Evolutionary conservation across 2,329 filamentous ascomycete genomes (phyloP), one percentile per base, ranked within the genome.

Genomic region (Phyllachora maydis): DNA sequence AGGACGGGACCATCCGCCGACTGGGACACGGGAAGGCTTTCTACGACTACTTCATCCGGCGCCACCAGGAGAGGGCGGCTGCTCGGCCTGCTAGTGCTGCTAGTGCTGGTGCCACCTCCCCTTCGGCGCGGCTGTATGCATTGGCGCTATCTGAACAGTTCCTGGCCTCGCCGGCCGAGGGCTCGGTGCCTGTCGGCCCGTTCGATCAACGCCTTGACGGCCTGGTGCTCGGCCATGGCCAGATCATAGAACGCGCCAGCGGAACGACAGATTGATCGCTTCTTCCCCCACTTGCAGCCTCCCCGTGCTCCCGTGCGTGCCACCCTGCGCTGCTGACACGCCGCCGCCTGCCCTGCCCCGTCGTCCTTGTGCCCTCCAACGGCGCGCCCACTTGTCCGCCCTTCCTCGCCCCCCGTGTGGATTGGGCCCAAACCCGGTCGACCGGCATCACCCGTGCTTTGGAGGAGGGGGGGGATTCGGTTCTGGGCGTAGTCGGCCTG

Each of bases 21-120:
- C 60, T 95, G 11, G 88, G 88, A 19, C 88, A 98, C 47, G 88
- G 88, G 27, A 91, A 81, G 47, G 88, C 88, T 16, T 98, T 91
- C 52, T 98, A 98, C 56, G 88, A 98, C 52, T 76, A 71, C 46
- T 98, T 92, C 47, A 52, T 98, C 41, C 66, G 73, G 39, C 67
- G 73, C 35, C 91, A 83, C 38, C 44, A 51, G 24, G 42, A 60
- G 44, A 59, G 46, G 45, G 29, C 38, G 14, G 43, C 42, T 23
- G 34, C 39, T 22, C 33, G 46, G 22, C n/a, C n/a, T n/a, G n/a
- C n/a, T n/a, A n/a, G n/a, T n/a, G n/a, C n/a, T n/a, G n/a, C n/a
- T n/a, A n/a, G n/a, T n/a, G n/a, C n/a, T n/a, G n/a, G n/a, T n/a
- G n/a, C n/a, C n/a, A n/a, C n/a, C n/a, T n/a, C n/a, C n/a, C n/a